Evolutionary conservation across 345 rosid species (phyloP).

Genomic region (Clarkia xantiana): DNA sequence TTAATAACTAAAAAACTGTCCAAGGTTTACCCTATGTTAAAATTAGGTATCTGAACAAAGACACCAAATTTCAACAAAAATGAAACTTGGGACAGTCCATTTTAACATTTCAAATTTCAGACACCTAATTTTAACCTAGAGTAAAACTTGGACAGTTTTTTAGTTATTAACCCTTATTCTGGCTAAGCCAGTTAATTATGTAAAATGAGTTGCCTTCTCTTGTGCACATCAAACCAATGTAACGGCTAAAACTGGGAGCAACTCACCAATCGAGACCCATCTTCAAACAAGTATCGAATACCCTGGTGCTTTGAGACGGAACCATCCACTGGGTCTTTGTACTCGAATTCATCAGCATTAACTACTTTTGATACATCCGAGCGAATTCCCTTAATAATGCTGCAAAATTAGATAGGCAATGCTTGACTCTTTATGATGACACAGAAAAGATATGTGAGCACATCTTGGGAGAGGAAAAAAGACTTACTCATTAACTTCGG

Average conservation of each 20-base stretch:
- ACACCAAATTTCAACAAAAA: too few relatives aligned
- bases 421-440: neutral
- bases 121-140: too few relatives aligned
- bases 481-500: constrained; percentile 65
- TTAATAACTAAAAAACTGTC: too few relatives aligned
- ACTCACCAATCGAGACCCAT: constrained; percentile 88
- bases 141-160: too few relatives aligned
- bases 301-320: constrained; percentile 95
- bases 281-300: constrained; percentile 82
- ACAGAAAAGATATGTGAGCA: neutral
- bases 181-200: too few relatives aligned
- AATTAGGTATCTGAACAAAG: too few relatives aligned
- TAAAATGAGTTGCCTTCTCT: neutral
- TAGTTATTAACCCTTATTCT: too few relatives aligned
- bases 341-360: constrained; percentile 86
- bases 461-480: neutral
- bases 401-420: constrained; percentile 14
- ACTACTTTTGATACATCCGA: constrained; percentile 65
- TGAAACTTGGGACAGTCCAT: too few relatives aligned
- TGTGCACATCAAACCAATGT: neutral
- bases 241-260: neutral
- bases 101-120: too few relatives aligned
- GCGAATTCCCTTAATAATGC: constrained; percentile 51
- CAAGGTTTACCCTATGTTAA: too few relatives aligned
- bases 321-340: constrained; percentile 95